phyloP scores from a whole-genome alignment of 2,329 filamentous ascomycete genomes.

The Sporothrix variecibatus region DNA sequence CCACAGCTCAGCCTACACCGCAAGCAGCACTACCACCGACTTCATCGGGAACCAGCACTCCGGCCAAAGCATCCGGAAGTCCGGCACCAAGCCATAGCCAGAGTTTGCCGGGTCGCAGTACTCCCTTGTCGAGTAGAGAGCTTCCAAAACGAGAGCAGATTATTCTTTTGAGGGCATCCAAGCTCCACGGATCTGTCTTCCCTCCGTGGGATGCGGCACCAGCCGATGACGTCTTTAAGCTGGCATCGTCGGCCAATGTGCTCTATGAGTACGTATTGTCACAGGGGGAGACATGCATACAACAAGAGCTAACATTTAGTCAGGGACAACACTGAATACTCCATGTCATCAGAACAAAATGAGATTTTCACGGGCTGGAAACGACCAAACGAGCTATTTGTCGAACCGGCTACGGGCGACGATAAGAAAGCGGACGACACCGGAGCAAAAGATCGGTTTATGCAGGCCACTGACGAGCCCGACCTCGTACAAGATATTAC shows the following conservation, averaged over 20 bases:
- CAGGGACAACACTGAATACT: constrained; percentile 69
- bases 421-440: constrained; percentile 15
- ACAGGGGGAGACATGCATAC: too few species aligned
- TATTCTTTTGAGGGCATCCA: constrained; percentile 74
- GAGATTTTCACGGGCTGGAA: constrained; percentile 83
- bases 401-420: constrained; percentile 35
- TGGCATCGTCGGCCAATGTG: constrained; percentile 46
- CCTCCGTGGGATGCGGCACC: constrained; percentile 78
- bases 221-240: constrained; percentile 60
- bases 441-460: constrained; percentile 28
- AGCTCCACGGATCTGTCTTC: constrained; percentile 79
- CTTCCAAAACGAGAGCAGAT: constrained; percentile 72
- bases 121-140: constrained; percentile 54
- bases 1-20: constrained; percentile 20
- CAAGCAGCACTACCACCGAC: not conserved
- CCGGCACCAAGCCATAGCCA: not conserved
- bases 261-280: constrained; percentile 63
- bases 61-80: not conserved
- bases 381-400: constrained; percentile 69
- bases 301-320: not conserved
- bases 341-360: constrained; percentile 72
- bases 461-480: constrained; percentile 53
- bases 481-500: constrained; percentile 95
- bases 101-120: constrained; percentile 29
- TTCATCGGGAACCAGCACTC: constrained; percentile 24